A percentile compares a stretch with the other conserved stretches of the same genome.
These are phyloP conservation scores for Pholiota conissans DNA, from an alignment of 768 basidiomycete genomes.

Conservation along the genomic window DNA sequence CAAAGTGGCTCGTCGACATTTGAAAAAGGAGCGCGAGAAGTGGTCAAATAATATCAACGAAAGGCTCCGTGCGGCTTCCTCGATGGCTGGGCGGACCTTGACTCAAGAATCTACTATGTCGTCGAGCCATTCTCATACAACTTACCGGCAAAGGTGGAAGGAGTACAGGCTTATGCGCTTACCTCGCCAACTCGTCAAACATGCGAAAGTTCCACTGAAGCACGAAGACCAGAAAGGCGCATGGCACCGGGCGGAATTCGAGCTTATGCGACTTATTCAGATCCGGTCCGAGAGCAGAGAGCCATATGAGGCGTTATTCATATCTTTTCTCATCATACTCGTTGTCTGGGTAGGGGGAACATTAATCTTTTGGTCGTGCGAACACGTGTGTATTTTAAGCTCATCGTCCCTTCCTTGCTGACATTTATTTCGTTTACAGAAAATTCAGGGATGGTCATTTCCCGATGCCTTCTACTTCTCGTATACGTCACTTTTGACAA, in stretches of 20 bases:
- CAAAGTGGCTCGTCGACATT: slow-evolving; percentile 30
- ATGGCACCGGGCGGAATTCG: slow-evolving; percentile 37
- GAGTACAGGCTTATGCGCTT: slow-evolving; percentile 6
- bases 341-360: slow-evolving; percentile 32
- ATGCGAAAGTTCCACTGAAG: slow-evolving; percentile 15
- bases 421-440: slow-evolving; percentile 13
- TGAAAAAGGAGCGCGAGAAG: slow-evolving; percentile 32
- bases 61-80: neutral
- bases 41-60: slow-evolving; percentile 18
- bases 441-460: slow-evolving; percentile 34
- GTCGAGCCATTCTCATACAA: neutral
- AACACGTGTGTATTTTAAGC: slow-evolving; percentile 23
- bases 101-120: neutral
- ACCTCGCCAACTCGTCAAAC: slow-evolving; percentile 3
- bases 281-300: slow-evolving; percentile 21
- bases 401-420: neutral
- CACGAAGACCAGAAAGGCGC: slow-evolving; percentile 16
- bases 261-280: slow-evolving; percentile 37
- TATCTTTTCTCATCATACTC: slow-evolving; percentile 20
- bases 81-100: neutral
- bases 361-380: slow-evolving; percentile 34
- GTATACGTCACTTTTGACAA: slow-evolving; percentile 39
- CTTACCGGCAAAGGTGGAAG: neutral
- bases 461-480: slow-evolving; percentile 38
- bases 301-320: slow-evolving; percentile 28